Percentiles rank a stretch among this genome's conserved stretches.
phyloP scores from a whole-genome alignment of 768 basidiomycete species.

The Mycena olivaceomarginata region DNA sequence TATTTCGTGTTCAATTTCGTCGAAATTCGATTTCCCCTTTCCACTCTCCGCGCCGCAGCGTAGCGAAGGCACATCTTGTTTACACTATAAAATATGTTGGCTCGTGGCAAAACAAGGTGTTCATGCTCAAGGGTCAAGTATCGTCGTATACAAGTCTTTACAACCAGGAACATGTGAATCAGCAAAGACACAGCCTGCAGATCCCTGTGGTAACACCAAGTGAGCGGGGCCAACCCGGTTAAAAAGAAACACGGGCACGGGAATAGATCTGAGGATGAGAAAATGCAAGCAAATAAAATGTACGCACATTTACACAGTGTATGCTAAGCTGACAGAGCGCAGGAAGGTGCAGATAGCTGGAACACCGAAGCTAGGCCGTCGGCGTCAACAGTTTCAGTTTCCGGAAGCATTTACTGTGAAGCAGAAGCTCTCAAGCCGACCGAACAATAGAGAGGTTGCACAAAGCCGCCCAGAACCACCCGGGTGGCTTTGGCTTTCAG shows the following conservation, averaged over 20 bases:
- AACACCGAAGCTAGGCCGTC: constrained; percentile 3
- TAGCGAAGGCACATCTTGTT: too few species aligned
- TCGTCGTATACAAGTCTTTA: constrained; percentile 5
- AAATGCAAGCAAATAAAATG: background rate
- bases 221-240: constrained; percentile 4
- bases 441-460: too few species aligned
- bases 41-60: too few species aligned
- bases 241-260: background rate
- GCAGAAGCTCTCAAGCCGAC: too few species aligned
- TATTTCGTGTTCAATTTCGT: too few species aligned
- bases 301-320: constrained; percentile 2
- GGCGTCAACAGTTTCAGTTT: background rate
- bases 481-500: too few species aligned
- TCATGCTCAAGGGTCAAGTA: constrained; percentile 10
- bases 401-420: constrained; percentile 9
- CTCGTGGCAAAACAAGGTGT: background rate
- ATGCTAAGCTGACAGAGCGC: background rate
- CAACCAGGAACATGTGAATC: background rate
- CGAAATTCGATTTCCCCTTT: too few species aligned
- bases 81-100: background rate
- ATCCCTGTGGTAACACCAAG: background rate
- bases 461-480: too few species aligned
- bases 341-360: background rate
- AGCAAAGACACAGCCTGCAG: constrained; percentile 4
- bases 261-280: background rate